Evolutionary conservation across 495 filamentous ascomycete genomes (phyloP).

Genomic region (Margaritispora aquatica): DNA sequence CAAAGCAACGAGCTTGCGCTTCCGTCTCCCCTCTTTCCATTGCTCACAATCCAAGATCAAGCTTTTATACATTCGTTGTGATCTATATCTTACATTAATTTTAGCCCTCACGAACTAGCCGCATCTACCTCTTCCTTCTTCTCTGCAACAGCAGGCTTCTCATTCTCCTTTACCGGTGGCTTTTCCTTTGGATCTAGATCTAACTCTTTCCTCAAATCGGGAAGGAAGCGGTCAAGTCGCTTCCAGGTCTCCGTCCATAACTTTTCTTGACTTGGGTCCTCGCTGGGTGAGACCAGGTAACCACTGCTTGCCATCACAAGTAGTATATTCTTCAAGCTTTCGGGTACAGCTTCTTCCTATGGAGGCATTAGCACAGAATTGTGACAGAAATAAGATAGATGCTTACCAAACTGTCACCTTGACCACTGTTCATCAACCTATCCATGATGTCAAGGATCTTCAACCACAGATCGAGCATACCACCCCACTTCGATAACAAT

Average conservation of each 20-base stretch:
- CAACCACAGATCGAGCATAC: constrained; percentile 91
- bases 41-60: background rate
- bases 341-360: constrained; percentile 90
- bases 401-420: constrained; percentile 81
- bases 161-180: constrained; percentile 1
- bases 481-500: constrained; percentile 74
- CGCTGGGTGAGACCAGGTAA: constrained; percentile 69
- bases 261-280: constrained; percentile 49
- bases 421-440: constrained; percentile 91
- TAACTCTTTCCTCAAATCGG: constrained; percentile 55
- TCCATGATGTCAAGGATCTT: constrained; percentile 94
- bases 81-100: background rate
- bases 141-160: background rate
- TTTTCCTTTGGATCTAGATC: constrained; percentile 31
- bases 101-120: background rate
- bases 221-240: constrained; percentile 83
- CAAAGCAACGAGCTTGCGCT: background rate
- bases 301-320: constrained; percentile 92
- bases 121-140: background rate
- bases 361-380: background rate
- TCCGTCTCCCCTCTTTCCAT: background rate
- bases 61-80: background rate
- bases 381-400: background rate
- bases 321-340: constrained; percentile 93
- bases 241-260: constrained; percentile 82